Evolutionary conservation across 495 filamentous ascomycete genomes (phyloP).

Genomic region (Neurospora sp.): DNA sequence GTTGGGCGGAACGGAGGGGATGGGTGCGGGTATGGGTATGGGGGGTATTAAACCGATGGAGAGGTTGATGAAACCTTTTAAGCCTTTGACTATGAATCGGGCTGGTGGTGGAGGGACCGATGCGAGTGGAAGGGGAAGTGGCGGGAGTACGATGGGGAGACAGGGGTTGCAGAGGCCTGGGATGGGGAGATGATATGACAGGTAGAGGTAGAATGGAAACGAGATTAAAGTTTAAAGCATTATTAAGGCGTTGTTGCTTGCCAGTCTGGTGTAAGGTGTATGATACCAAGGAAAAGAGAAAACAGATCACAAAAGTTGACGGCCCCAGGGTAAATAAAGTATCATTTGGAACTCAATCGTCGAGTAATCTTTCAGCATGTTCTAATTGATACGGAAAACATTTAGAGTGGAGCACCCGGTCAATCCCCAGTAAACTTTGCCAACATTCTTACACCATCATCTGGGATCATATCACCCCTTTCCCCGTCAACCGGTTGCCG

Average conservation of each 20-base stretch:
- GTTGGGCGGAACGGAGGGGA: not conserved
- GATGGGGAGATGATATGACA: not conserved
- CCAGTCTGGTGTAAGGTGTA: not conserved
- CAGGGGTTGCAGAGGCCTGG: not conserved
- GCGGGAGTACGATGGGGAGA: not conserved
- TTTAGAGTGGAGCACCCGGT: not conserved
- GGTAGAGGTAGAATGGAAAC: too few relatives aligned
- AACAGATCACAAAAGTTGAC: not conserved
- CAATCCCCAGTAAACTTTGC: too few relatives aligned
- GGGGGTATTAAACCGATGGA: constrained; percentile 30
- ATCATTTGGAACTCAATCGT: not conserved
- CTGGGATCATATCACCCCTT: not conserved
- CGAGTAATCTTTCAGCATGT: not conserved
- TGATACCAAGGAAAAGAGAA: not conserved
- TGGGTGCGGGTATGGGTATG: constrained; percentile 14
- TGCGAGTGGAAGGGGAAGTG: not conserved
- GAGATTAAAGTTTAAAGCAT: too few relatives aligned
- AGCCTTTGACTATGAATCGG: constrained; percentile 35
- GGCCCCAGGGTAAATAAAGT: not conserved
- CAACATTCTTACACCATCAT: too few relatives aligned
- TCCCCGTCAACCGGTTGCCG: not conserved
- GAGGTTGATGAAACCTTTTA: constrained; percentile 35
- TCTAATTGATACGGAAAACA: not conserved
- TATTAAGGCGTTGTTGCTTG: too few relatives aligned
- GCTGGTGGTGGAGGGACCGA: not conserved